Base-by-base conservation (phyloP, 1,139 yeast species). In the Candida albicans region DNA sequence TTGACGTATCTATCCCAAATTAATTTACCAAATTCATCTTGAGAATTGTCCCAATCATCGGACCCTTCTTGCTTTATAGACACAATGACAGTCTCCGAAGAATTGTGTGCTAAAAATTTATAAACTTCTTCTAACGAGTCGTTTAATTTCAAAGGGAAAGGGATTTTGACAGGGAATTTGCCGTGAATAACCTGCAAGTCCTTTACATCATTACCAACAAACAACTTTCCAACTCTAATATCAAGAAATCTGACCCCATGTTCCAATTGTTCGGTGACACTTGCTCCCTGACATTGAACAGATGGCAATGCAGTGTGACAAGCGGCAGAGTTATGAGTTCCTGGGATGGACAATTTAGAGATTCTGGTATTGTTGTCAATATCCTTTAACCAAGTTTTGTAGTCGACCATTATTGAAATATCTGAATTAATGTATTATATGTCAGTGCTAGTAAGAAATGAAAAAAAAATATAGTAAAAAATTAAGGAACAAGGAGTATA, bases 241-340 rank as follows among this genome's bases (percentile, higher is more conserved):
- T 87, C 95, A 48, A 87, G 70, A 56, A 85, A 87, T 47, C 95
- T 72, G 13, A 87, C 84, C 7, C 95, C 95, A 53, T 86, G 72
- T 41, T 76, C 66, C 65, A 87, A 75, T 64, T 87, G 95, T 2
- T 77, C 77, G 1, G 75, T 65, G 40, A 87, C 70, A 1, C 79
- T 63, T 8, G 70, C 79, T 15, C 82, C 87, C 61, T 87, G 95
- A 62, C 95, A 87, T 59, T 82, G 85, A 29, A 86, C 93, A 0
- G 89, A 81, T 15, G 93, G 93, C 42, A 85, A 70, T 1, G 93
- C 85, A n/a, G 78, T 67, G 61, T 84, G 83, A 55, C 79, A 79
- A 9, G 95, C 93, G 10, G 87, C 89, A 28, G 88, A 75, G 58
- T 86, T 86, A 67, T 87, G 95, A 13, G 95, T 85, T 12, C 95